These are phyloP conservation scores for Lipomyces spencermartinsiae DNA, from an alignment of 805 yeast species.

Conservation along the genomic window DNA sequence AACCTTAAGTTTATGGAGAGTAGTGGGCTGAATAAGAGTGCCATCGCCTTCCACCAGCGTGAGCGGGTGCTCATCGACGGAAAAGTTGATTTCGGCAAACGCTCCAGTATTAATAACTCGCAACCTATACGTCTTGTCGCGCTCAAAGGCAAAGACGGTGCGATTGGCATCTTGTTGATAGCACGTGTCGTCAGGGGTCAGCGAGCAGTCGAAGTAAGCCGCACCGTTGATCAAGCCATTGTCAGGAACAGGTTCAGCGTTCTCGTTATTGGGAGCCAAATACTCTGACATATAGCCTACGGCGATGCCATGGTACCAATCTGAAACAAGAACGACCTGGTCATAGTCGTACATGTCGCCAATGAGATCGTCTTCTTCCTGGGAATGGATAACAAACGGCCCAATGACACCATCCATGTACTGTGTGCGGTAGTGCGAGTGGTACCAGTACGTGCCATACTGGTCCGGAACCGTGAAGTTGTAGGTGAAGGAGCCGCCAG, in stretches of 20 bases:
- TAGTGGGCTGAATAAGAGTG: constrained; percentile 40
- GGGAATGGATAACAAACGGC: constrained; percentile 53
- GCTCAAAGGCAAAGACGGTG: constrained; percentile 22
- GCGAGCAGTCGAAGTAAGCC: constrained; percentile 44
- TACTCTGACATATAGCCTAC: constrained; percentile 48
- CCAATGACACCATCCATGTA: constrained; percentile 84
- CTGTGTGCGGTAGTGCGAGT: constrained; percentile 87
- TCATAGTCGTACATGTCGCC: constrained; percentile 44
- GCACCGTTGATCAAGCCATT: constrained; percentile 55
- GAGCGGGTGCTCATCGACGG: constrained; percentile 44
- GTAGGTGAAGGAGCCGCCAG: constrained; percentile 73
- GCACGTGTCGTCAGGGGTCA: constrained; percentile 41
- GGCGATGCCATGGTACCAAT: constrained; percentile 50
- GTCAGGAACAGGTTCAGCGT: constrained; percentile 49
- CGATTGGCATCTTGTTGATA: constrained; percentile 39
- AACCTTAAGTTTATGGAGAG: constrained; percentile 41
- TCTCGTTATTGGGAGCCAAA: constrained; percentile 52
- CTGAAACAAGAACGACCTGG: constrained; percentile 50
- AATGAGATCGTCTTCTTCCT: constrained; percentile 45
- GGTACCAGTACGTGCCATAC: constrained; percentile 95
- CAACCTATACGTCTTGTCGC: constrained; percentile 37
- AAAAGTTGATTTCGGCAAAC: constrained; percentile 45
- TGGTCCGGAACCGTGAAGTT: constrained; percentile 82
- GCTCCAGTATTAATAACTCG: constrained; percentile 47
- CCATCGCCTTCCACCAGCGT: constrained; percentile 49